Base-by-base conservation (phyloP, 768 basidiomycete species). In the Leccinum subtestaceum region DNA sequence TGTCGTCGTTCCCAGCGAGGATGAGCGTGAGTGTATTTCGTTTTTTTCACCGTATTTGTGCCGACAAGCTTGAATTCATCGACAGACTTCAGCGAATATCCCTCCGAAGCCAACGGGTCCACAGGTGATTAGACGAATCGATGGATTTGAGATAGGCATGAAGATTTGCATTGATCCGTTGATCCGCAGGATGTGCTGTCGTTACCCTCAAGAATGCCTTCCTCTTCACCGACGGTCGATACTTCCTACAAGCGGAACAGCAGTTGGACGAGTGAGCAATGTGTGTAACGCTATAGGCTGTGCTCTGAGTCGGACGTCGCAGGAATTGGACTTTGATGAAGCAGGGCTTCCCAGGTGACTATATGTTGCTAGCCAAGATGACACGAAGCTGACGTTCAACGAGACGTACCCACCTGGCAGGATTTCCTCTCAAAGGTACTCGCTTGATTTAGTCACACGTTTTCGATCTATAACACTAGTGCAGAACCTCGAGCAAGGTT, bases 291-390 rank as follows among this genome's bases (percentile, higher is more conserved):
- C 9, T 21, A 5, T 31, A 15, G 5, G 52, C 17, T 29, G 8
- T 32, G 8, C 53, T 50, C 49, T 65, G 23, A 71, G 4, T 25
- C 4, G 7, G 21, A 27, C 2, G 13, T 52, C 46, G 6, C 65
- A 91, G 88, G 51, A 94, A 95, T 61, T 99, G 96, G 96, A 88
- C 80, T 1, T 74, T 98, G 70, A 95, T 96, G 91, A 95, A 93
- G 70, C 87, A 91, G 65, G 97, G 96, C 5, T 71, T 93, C 15
- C 88, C 89, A 68, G 90, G 94, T 84, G 58, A 56, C 53, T 60
- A 17, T 38, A 36, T 8, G 36, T 57, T 27, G 56, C 60, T 48
- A 52, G 31, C 51, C 56, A 6, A 17, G 63, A 49, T 65, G 25
- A 27, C 12, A 11, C 10, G 23, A n/a, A 4, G n/a, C 66, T 70